phyloP scores from a whole-genome alignment of 257 asterid species.

The Nicotiana knightiana region DNA sequence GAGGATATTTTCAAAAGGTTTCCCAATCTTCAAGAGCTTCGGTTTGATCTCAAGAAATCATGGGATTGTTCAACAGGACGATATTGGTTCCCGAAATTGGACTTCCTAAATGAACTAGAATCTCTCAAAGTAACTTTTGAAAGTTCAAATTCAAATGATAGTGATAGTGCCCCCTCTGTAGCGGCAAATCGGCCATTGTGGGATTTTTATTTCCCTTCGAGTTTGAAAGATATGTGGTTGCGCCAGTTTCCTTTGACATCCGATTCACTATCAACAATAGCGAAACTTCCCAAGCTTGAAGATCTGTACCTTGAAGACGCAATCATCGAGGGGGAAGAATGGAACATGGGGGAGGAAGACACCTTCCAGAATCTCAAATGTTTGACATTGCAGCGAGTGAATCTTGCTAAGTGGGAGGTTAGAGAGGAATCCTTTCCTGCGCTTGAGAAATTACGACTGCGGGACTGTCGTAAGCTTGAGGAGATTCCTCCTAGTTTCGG shows the following conservation, averaged over 20 bases:
- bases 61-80: neutral
- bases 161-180: neutral
- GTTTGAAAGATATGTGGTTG: neutral
- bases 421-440: neutral
- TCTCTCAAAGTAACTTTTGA: accelerated
- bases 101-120: neutral
- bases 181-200: neutral
- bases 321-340: no score
- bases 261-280: no score
- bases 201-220: neutral
- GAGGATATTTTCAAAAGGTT: neutral
- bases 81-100: neutral
- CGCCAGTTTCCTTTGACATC: no score
- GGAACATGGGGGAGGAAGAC: no score
- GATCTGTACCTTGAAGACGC: no score
- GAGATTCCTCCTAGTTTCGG: neutral
- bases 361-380: no score
- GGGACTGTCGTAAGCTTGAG: neutral
- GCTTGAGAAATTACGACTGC: no score
- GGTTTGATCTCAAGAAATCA: neutral
- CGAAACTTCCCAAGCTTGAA: no score
- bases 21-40: neutral
- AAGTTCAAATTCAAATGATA: neutral
- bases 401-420: neutral
- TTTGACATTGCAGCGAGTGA: no score